Evolutionary conservation across 2,329 filamentous ascomycete genomes (phyloP).

Genomic region (Ascochyta koolunga): DNA sequence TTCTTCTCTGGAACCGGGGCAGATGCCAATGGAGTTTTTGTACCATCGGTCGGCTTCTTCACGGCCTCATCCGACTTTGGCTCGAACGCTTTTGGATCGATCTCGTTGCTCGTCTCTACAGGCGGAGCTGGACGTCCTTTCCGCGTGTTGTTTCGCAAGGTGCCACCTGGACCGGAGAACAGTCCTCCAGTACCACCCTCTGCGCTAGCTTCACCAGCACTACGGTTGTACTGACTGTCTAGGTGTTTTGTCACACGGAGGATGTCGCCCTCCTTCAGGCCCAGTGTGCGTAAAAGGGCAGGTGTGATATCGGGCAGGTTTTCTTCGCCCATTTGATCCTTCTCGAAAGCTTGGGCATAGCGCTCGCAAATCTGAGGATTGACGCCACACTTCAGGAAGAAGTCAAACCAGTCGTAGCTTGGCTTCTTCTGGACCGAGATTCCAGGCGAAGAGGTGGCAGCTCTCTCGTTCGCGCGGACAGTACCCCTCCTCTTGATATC

Average conservation of each 20-base stretch:
- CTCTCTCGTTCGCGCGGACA: constrained; percentile 55
- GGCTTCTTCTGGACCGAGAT: constrained; percentile 71
- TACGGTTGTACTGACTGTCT: constrained; percentile 74
- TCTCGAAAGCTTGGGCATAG: constrained; percentile 85
- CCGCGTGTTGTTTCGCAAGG: constrained; percentile 89
- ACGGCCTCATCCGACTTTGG: constrained; percentile 57
- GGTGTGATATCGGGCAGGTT: constrained; percentile 89
- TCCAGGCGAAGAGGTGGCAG: constrained; percentile 54
- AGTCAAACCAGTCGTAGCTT: constrained; percentile 98
- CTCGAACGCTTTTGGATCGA: constrained; percentile 86
- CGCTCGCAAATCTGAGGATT: constrained; percentile 91
- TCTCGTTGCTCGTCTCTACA: constrained; percentile 82
- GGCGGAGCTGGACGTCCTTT: constrained; percentile 87
- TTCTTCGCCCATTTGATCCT: constrained; percentile 95
- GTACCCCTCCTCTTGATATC: constrained; percentile 69
- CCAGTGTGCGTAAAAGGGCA: constrained; percentile 80
- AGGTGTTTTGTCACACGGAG: constrained; percentile 91
- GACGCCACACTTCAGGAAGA: constrained; percentile 92
- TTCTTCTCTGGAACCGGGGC: constrained; percentile 57
- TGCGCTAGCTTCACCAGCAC: constrained; percentile 64
- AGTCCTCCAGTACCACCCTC: constrained; percentile 72
- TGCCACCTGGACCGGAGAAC: constrained; percentile 92
- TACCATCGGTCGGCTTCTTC: constrained; percentile 54
- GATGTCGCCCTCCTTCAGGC: constrained; percentile 95
- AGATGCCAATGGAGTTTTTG: constrained; percentile 57